Conservation (phyloP, 305 asterid genomes). For the Fraxinus velutina region DNA sequence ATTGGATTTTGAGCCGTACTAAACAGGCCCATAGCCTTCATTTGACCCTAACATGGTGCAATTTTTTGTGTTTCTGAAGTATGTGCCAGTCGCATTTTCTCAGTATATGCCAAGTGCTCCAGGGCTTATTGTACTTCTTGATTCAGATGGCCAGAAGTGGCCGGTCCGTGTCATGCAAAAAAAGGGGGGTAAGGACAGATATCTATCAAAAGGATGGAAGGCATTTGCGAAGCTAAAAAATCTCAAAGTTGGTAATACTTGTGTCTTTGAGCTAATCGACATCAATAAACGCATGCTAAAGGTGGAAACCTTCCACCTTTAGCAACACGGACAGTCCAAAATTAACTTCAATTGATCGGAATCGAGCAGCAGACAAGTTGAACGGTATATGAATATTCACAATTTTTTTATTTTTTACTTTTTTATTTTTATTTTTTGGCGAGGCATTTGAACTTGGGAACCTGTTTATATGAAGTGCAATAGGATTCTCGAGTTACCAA, state of each 20-base stretch:
- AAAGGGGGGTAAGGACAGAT: not conserved
- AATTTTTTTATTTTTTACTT: not conserved
- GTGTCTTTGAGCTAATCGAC: not conserved
- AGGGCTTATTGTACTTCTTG: not conserved
- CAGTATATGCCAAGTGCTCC: not conserved
- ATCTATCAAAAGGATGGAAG: not conserved
- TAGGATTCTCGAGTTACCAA: not conserved
- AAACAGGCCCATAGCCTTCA: not conserved
- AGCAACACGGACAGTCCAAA: not conserved
- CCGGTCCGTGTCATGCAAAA: not conserved
- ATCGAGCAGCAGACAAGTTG: not conserved
- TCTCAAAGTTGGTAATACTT: not conserved
- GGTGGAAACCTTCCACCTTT: not conserved
- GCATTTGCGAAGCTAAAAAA: not conserved
- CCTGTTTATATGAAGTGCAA: not conserved
- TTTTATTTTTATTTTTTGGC: not conserved
- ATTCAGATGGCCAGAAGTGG: not conserved
- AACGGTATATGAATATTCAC: too few species aligned
- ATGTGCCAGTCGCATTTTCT: constrained; percentile 2
- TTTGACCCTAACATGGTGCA: not conserved
- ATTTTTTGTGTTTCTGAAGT: not conserved
- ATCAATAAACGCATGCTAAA: not conserved
- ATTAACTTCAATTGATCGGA: not conserved
- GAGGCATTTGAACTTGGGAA: not conserved
- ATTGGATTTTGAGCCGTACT: too few species aligned